Percentiles rank a stretch among this genome's conserved stretches.
Evolutionary conservation across 2,329 filamentous ascomycete species (phyloP).

Genomic region (Mycocentrospora acerina): DNA sequence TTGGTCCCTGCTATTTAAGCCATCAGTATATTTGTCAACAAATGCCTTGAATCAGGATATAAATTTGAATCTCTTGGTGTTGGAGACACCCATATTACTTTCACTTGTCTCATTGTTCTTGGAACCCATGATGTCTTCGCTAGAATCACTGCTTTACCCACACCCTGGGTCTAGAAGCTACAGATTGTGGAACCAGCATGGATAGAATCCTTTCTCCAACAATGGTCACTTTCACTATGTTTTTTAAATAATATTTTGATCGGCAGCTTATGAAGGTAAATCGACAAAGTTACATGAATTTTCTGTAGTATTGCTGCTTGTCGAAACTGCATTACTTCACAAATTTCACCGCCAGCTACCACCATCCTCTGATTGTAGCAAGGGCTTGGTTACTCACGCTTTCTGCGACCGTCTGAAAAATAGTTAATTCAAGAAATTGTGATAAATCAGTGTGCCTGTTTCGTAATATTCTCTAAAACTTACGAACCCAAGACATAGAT

Average conservation of each 20-base stretch:
- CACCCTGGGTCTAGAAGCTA: constrained; percentile 16
- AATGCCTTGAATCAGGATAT: constrained; percentile 22
- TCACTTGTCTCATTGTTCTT: constrained; percentile 56
- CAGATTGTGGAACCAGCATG: constrained; percentile 25
- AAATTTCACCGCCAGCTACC: too few species aligned
- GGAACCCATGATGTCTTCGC: constrained; percentile 55
- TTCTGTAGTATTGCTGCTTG: too few species aligned
- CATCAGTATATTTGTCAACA: constrained; percentile 16
- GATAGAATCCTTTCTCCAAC: constrained; percentile 32
- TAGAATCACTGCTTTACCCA: constrained; percentile 42
- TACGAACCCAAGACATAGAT: too few species aligned
- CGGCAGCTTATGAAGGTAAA: constrained; percentile 39
- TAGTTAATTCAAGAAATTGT: too few species aligned
- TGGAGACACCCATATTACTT: constrained; percentile 41
- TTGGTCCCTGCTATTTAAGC: constrained; percentile 19
- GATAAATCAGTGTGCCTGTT: too few species aligned
- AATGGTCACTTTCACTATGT: constrained; percentile 27
- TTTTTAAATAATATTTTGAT: too few species aligned
- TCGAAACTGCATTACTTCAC: too few species aligned
- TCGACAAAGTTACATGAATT: too few species aligned
- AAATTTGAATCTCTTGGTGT: constrained; percentile 17
- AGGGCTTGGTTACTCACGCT: too few species aligned
- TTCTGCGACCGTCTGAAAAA: too few species aligned
- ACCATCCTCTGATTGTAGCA: too few species aligned
- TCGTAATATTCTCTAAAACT: too few species aligned